Evolutionary conservation across 768 basidiomycete species (phyloP).

Genomic region (Phanerochaete sordida): DNA sequence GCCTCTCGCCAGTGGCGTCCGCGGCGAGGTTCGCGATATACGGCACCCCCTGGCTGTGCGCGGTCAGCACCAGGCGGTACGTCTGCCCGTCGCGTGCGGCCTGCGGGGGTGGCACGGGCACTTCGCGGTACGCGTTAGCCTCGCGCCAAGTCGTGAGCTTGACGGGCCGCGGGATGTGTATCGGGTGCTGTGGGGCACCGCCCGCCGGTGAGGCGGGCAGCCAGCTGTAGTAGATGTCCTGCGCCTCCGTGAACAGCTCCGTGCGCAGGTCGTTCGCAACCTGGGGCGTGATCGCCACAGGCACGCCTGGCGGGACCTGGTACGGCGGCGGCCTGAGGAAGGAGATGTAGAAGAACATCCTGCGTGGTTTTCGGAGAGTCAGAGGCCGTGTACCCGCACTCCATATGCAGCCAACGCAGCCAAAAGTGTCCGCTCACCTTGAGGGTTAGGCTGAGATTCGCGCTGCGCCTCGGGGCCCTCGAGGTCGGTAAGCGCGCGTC

Average conservation of each 20-base stretch:
- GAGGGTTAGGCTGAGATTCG: background rate
- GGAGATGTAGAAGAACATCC: constrained; percentile 86
- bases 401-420: background rate
- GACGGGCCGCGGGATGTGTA: constrained; percentile 35
- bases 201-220: constrained; percentile 8
- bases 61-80: constrained; percentile 65
- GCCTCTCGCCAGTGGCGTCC: constrained; percentile 36
- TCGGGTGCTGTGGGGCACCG: constrained; percentile 10
- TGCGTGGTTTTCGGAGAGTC: background rate
- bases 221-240: constrained; percentile 77
- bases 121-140: constrained; percentile 69
- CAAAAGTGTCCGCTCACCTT: background rate
- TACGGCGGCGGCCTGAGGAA: constrained; percentile 84
- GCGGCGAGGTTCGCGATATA: constrained; percentile 41
- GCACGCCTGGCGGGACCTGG: constrained; percentile 31
- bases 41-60: constrained; percentile 27
- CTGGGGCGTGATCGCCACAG: constrained; percentile 72
- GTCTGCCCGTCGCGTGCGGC: constrained; percentile 46
- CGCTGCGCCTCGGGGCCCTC: background rate
- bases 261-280: constrained; percentile 90
- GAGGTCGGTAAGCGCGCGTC: background rate
- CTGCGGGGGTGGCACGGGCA: constrained; percentile 62
- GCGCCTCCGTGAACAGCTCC: constrained; percentile 49
- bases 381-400: no score
- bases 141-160: constrained; percentile 78